A percentile compares a stretch with the other conserved stretches of the same genome.
These are phyloP conservation scores for Trichoderma harzianum DNA, from an alignment of 2,329 filamentous ascomycete species.

Conservation along the genomic window DNA sequence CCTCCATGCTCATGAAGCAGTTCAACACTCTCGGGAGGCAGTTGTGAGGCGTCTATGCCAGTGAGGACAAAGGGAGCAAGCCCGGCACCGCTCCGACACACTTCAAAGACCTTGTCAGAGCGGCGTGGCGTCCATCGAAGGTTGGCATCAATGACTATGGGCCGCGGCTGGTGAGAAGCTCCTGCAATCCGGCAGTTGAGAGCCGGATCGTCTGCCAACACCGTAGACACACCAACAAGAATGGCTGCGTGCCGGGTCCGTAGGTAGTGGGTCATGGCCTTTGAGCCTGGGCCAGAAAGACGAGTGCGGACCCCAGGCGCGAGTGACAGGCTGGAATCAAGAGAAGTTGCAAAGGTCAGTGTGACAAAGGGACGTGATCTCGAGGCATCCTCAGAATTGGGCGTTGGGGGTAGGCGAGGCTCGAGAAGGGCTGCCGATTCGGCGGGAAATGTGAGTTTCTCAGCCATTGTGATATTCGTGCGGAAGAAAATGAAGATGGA, in stretches of 20 bases:
- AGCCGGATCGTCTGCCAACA: constrained; percentile 77
- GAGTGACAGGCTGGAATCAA: constrained; percentile 76
- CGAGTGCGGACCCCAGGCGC: constrained; percentile 76
- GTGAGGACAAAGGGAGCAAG: constrained; percentile 71
- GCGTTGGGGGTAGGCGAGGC: constrained; percentile 31
- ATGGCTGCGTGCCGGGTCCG: constrained; percentile 81
- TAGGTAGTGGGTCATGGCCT: constrained; percentile 90
- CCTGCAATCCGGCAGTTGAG: constrained; percentile 75
- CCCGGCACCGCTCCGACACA: constrained; percentile 63
- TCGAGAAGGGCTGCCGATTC: constrained; percentile 33
- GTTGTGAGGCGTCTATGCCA: constrained; percentile 37
- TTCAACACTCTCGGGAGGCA: constrained; percentile 41
- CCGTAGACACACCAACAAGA: constrained; percentile 79
- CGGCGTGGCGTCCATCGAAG: constrained; percentile 65
- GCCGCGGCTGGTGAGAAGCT: constrained; percentile 67
- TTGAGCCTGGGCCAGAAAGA: constrained; percentile 78
- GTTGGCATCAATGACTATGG: constrained; percentile 76
- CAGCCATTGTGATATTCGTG: constrained; percentile 29
- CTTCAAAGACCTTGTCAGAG: constrained; percentile 62
- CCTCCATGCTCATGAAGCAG: constrained; percentile 51
- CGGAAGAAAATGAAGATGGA: not conserved
- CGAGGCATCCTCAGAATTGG: not conserved
- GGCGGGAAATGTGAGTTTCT: constrained; percentile 33
- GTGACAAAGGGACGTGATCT: constrained; percentile 57
- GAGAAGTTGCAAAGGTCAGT: constrained; percentile 84